A percentile compares a stretch with the other conserved stretches of the same genome.
Evolutionary conservation across 495 filamentous ascomycete genomes (phyloP).

Genomic region (Alectoria sarmentosa): DNA sequence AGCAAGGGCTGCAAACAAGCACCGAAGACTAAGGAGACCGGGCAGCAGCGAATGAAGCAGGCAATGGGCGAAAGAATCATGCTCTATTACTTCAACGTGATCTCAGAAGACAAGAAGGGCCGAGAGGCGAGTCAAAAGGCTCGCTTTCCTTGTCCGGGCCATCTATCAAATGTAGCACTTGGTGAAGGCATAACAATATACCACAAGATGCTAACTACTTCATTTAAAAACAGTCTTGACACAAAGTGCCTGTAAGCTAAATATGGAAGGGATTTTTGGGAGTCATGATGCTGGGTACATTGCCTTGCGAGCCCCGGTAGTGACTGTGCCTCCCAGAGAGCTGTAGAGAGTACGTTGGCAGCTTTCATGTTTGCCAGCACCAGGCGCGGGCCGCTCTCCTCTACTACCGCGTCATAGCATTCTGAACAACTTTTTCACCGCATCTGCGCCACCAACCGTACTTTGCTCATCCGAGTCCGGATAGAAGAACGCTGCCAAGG

Average conservation of each 20-base stretch:
- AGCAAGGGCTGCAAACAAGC: not conserved
- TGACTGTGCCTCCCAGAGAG: not conserved
- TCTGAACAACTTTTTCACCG: constrained; percentile 49
- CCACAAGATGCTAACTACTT: not conserved
- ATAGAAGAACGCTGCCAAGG: constrained; percentile 58
- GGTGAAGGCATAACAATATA: not conserved
- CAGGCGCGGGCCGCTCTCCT: constrained; percentile 33
- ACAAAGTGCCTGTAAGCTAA: not conserved
- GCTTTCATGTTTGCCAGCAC: not conserved
- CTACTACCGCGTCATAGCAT: constrained; percentile 48
- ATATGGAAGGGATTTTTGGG: not conserved
- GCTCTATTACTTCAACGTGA: not conserved
- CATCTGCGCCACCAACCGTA: constrained; percentile 27
- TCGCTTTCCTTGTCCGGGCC: not conserved
- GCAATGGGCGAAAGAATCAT: not conserved
- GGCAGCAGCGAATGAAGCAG: not conserved
- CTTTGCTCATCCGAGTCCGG: constrained; percentile 46
- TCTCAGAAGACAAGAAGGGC: not conserved
- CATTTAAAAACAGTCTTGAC: not conserved
- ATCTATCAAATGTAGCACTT: not conserved
- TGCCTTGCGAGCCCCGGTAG: not conserved
- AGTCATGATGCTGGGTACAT: not conserved
- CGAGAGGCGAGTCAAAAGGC: not conserved
- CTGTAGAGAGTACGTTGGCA: not conserved
- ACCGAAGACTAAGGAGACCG: not conserved